Conservation (phyloP, 805 yeast species). For the Nakazawaea laoshanensis region DNA sequence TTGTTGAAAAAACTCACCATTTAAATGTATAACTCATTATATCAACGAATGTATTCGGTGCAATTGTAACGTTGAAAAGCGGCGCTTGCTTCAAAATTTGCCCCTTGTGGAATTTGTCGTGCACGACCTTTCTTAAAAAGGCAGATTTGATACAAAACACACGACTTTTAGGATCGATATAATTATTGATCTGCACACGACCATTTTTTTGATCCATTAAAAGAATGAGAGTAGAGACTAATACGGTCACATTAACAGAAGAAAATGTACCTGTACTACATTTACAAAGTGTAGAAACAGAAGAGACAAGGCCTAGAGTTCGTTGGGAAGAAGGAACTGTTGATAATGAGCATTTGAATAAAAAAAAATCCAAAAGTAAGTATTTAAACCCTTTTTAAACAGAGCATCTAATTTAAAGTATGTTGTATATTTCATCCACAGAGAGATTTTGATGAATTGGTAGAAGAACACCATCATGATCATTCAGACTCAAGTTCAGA, state of each 20-base stretch:
- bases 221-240: too few relatives aligned
- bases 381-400: constrained; percentile 7
- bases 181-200: too few relatives aligned
- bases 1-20: constrained; percentile 3
- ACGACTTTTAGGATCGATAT: too few relatives aligned
- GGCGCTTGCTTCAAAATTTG: too few relatives aligned
- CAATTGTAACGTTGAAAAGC: too few relatives aligned
- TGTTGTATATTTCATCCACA: constrained; percentile 86
- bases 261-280: not conserved
- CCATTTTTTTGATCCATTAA: too few relatives aligned
- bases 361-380: constrained; percentile 74
- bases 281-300: not conserved
- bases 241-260: not conserved
- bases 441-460: constrained; percentile 40
- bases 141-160: too few relatives aligned
- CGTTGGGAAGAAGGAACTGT: constrained; percentile 81
- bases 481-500: constrained; percentile 17
- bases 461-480: constrained; percentile 22
- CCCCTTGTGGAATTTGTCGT: too few relatives aligned
- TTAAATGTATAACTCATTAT: constrained; percentile 10
- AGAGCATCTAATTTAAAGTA: constrained; percentile 19
- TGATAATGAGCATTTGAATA: constrained; percentile 84
- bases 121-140: too few relatives aligned
- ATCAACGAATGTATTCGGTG: too few relatives aligned
- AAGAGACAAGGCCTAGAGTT: constrained; percentile 36